Conservation (phyloP, 805 yeast genomes). For the Candida hispaniensis region DNA sequence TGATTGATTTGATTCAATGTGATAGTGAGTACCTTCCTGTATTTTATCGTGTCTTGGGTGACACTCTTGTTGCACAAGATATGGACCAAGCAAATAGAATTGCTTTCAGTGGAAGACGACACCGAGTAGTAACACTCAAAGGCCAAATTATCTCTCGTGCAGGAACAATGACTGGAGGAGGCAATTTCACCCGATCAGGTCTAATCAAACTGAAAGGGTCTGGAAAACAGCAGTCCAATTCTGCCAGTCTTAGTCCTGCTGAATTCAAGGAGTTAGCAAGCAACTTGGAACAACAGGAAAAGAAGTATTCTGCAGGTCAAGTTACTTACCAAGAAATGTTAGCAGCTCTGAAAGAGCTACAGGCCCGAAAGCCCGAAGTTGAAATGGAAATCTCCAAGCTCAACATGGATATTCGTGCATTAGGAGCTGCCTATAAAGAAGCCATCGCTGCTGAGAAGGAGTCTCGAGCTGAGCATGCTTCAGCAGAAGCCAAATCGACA, state of each 20-base stretch:
- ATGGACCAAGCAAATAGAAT: slow-evolving; percentile 73
- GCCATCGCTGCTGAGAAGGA: slow-evolving; percentile 36
- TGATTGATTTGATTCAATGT: slow-evolving; percentile 73
- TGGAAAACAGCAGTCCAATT: slow-evolving; percentile 25
- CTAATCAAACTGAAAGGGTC: slow-evolving; percentile 41
- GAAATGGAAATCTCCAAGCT: slow-evolving; percentile 50
- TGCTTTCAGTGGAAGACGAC: slow-evolving; percentile 73
- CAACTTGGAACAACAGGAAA: slow-evolving; percentile 45
- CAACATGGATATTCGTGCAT: slow-evolving; percentile 52
- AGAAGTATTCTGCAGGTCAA: slow-evolving; percentile 34
- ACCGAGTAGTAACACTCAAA: slow-evolving; percentile 83
- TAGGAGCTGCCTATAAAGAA: slow-evolving; percentile 43
- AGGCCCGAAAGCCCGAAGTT: slow-evolving; percentile 59
- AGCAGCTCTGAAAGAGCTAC: slow-evolving; percentile 43
- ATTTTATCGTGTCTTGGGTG: slow-evolving; percentile 73
- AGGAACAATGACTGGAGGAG: slow-evolving; percentile 98
- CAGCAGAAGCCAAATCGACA: slow-evolving; percentile 23
- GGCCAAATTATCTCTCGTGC: slow-evolving; percentile 87
- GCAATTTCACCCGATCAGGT: slow-evolving; percentile 53
- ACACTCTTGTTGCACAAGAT: slow-evolving; percentile 77
- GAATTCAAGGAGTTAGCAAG: slow-evolving; percentile 45
- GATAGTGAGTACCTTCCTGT: slow-evolving; percentile 71
- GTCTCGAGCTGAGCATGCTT: slow-evolving; percentile 22
- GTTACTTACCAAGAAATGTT: slow-evolving; percentile 50
- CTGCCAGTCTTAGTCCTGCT: slow-evolving; percentile 40